These are phyloP conservation scores for Staphylotrichum longicolle DNA, from an alignment of 495 filamentous ascomycete genomes.

Conservation along the genomic window DNA sequence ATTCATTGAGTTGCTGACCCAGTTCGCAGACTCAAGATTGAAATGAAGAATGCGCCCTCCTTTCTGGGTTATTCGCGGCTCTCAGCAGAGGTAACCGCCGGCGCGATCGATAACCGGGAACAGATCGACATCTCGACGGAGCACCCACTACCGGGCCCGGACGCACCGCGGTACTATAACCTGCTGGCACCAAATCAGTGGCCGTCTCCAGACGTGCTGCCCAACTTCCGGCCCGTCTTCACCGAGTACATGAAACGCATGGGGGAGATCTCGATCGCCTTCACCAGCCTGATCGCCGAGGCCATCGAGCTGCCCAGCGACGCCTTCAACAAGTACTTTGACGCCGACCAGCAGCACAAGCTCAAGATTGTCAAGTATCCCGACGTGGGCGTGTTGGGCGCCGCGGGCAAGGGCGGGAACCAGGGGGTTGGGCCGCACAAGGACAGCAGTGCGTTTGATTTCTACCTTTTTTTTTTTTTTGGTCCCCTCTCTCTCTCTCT, in stretches of 20 bases:
- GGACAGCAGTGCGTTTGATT: slow-evolving; percentile 57
- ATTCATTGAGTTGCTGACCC: not conserved
- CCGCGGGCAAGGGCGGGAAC: slow-evolving; percentile 46
- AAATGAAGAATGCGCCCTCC: slow-evolving; percentile 79
- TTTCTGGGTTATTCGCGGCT: slow-evolving; percentile 64
- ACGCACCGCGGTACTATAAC: slow-evolving; percentile 72
- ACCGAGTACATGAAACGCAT: slow-evolving; percentile 75
- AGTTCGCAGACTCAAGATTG: slow-evolving; percentile 62
- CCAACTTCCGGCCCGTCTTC: slow-evolving; percentile 66
- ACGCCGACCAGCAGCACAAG: slow-evolving; percentile 78
- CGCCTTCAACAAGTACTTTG: slow-evolving; percentile 83
- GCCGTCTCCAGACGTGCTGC: slow-evolving; percentile 67
- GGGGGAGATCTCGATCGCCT: slow-evolving; percentile 65
- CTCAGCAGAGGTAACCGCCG: slow-evolving; percentile 60
- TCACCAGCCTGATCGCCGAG: slow-evolving; percentile 85
- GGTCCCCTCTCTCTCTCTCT: not conserved
- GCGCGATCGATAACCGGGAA: slow-evolving; percentile 68
- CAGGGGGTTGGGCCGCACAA: slow-evolving; percentile 93
- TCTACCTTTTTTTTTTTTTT: no score
- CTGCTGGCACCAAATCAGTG: slow-evolving; percentile 88
- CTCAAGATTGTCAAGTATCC: slow-evolving; percentile 92
- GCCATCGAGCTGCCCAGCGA: slow-evolving; percentile 69
- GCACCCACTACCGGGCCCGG: slow-evolving; percentile 60
- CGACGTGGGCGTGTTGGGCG: slow-evolving; percentile 52
- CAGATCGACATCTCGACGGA: slow-evolving; percentile 88